Base-by-base conservation (phyloP, 345 rosid genomes). In the Pistacia integerrima region DNA sequence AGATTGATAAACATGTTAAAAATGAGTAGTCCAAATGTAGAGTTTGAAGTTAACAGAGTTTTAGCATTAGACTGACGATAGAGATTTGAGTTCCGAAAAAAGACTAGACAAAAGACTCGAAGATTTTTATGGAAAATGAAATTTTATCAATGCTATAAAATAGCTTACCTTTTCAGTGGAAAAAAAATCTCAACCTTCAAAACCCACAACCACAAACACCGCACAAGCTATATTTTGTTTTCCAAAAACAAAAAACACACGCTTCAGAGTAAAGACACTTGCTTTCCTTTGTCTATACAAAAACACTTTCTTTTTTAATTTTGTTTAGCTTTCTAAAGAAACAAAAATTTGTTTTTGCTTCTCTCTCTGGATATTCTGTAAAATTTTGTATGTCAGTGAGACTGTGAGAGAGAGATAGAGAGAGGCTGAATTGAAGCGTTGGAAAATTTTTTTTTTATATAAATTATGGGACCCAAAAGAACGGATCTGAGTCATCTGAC, bases 401-500 rank as follows among this genome's bases (percentile, higher is more conserved):
- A 7, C 25, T 25, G 25, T 22, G 46, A 41, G 46, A 41, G 46
- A 41, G 46, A 41, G 46, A 41, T 0, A 41, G 46, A 41, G 46
- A 41, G 9, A 7, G 46, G 6, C 1, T 41, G 46, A 41, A 41
- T 5, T 7, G 46, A 41, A 5, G 46, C 9, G 9, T 41, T 30
- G 33, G 33, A 30, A 30, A 28, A 28, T 1, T 30, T 1, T 25
- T 25, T 25, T 25, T 25, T 25, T 0, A 25, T 25, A 25, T 25
- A 25, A 41, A 41, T 41, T 41, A 41, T 79, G 80, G 87, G 85
- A 59, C 82, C 82, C 89, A 76, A 78, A 72, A 68, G 79, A 79
- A 80, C 79, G 77, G 87, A 90, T 91, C 85, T n/a, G n/a, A n/a
- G n/a, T n/a, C n/a, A n/a, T n/a, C n/a, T 84, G 86, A 80, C 78